Evolutionary conservation across 768 basidiomycete species (phyloP).

Genomic region (Boletus coccyginus): DNA sequence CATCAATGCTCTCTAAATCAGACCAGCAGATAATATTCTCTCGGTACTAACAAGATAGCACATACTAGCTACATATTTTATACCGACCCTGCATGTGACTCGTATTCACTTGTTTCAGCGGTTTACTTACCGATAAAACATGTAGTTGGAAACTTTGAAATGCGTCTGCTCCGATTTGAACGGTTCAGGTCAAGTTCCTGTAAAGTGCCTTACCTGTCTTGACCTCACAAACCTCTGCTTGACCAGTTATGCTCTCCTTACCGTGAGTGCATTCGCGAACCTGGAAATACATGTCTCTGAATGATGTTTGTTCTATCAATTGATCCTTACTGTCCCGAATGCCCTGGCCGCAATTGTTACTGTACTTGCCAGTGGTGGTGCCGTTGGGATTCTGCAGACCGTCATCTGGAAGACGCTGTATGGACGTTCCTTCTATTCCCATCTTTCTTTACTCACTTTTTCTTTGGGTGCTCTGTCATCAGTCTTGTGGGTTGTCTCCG

Average conservation of each 20-base stretch:
- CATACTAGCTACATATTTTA: too few relatives aligned
- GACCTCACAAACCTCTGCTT: background rate
- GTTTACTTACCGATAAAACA: too few relatives aligned
- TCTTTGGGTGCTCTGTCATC: background rate
- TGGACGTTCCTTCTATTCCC: background rate
- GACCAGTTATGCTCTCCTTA: background rate
- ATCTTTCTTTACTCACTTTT: background rate
- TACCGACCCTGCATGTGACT: too few relatives aligned
- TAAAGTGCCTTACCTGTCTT: too few relatives aligned
- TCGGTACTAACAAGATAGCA: too few relatives aligned
- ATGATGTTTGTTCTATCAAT: background rate
- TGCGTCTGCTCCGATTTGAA: too few relatives aligned
- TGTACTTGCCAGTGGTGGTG: background rate
- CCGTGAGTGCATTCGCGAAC: background rate
- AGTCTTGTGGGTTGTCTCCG: constrained; percentile 1
- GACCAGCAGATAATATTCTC: too few relatives aligned
- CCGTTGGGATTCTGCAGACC: background rate
- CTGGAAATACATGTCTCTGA: background rate
- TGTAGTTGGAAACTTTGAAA: too few relatives aligned
- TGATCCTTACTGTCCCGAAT: background rate
- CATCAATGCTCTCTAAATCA: too few relatives aligned
- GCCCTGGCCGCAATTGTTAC: background rate
- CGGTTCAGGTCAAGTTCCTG: too few relatives aligned
- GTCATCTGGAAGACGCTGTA: constrained; percentile 5
- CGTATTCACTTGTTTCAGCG: too few relatives aligned